phyloP scores from a whole-genome alignment of 2,329 filamentous ascomycete genomes.

The Phaeosphaeriaceae sp. region DNA sequence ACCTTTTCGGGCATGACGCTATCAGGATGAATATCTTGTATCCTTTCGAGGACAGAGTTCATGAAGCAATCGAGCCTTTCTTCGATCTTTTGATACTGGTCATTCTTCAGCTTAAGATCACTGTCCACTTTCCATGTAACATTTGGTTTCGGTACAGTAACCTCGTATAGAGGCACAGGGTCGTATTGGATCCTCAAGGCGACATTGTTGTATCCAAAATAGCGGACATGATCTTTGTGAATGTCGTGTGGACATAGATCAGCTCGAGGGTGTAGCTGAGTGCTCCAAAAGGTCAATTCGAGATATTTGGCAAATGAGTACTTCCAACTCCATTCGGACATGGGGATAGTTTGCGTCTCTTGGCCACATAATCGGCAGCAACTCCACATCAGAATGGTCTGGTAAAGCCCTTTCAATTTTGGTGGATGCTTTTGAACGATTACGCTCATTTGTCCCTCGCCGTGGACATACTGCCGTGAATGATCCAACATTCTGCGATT shows the following conservation, averaged over 20 bases:
- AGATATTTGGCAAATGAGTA: conserved; percentile 99
- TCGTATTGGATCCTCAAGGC: conserved; percentile 92
- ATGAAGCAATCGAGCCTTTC: conserved; percentile 88
- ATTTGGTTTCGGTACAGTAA: conserved; percentile 86
- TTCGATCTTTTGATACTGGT: conserved; percentile 82
- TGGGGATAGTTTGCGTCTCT: conserved; percentile 86
- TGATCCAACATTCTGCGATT: conserved; percentile 90
- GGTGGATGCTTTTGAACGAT: conserved; percentile 80
- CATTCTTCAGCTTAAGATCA: conserved; percentile 90
- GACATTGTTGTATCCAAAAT: conserved; percentile 87
- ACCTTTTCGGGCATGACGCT: conserved; percentile 88
- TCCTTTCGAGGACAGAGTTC: conserved; percentile 79
- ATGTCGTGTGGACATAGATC: conserved; percentile 89
- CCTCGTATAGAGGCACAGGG: conserved; percentile 88
- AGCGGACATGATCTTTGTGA: conserved; percentile 89
- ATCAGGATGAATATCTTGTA: conserved; percentile 89
- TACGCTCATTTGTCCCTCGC: conserved; percentile 90
- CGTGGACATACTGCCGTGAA: conserved; percentile 96
- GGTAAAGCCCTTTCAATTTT: conserved; percentile 70
- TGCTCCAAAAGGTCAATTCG: conserved; percentile 97
- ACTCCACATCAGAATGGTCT: conserved; percentile 96
- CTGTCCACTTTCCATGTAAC: conserved; percentile 99
- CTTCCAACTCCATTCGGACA: conserved; percentile 95
- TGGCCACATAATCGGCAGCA: conserved; percentile 91
- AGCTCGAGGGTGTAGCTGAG: conserved; percentile 76